phyloP scores from a whole-genome alignment of 2,329 filamentous ascomycete species.

The Colletotrichum viniferum region DNA sequence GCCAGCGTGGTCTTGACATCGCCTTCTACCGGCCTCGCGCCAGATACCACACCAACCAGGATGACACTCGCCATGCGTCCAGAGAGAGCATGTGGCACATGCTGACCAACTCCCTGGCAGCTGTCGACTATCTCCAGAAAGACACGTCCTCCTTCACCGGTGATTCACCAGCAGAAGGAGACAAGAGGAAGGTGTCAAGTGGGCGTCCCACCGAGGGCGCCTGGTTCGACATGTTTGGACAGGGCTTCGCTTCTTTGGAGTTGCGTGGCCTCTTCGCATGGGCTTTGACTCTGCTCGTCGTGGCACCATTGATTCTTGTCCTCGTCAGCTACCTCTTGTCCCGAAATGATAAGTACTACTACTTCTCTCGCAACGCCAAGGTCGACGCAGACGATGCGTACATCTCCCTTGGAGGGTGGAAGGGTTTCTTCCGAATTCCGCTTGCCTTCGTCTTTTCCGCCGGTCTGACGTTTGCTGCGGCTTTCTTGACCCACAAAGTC shows the following conservation, averaged over 20 bases:
- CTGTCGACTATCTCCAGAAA: conserved; percentile 72
- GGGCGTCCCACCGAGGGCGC: conserved; percentile 74
- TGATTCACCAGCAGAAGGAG: conserved; percentile 57
- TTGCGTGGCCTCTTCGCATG: conserved; percentile 87
- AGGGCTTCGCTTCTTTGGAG: conserved; percentile 76
- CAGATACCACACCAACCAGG: conserved; percentile 89
- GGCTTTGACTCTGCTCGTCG: conserved; percentile 82
- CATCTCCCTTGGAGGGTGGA: conserved; percentile 74
- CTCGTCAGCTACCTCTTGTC: conserved; percentile 71
- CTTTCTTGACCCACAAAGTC: conserved; percentile 77
- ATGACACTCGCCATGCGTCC: conserved; percentile 83
- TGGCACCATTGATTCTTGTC: conserved; percentile 75
- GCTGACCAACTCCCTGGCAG: conserved; percentile 82
- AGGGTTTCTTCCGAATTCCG: conserved; percentile 85
- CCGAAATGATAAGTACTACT: conserved; percentile 82
- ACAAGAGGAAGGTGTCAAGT: conserved; percentile 66
- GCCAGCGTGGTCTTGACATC: conserved; percentile 83
- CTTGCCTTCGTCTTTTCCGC: conserved; percentile 73
- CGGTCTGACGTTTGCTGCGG: conserved; percentile 71
- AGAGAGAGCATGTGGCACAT: conserved; percentile 84
- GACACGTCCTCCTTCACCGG: conserved; percentile 70
- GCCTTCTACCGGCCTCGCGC: conserved; percentile 88
- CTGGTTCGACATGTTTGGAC: conserved; percentile 94
- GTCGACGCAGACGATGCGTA: conserved; percentile 61
- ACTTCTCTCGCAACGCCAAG: conserved; percentile 69